Percentiles rank a stretch among this genome's conserved stretches.
Evolutionary conservation across 2,329 filamentous ascomycete genomes (phyloP).

Genomic region (Penicillium sp.): DNA sequence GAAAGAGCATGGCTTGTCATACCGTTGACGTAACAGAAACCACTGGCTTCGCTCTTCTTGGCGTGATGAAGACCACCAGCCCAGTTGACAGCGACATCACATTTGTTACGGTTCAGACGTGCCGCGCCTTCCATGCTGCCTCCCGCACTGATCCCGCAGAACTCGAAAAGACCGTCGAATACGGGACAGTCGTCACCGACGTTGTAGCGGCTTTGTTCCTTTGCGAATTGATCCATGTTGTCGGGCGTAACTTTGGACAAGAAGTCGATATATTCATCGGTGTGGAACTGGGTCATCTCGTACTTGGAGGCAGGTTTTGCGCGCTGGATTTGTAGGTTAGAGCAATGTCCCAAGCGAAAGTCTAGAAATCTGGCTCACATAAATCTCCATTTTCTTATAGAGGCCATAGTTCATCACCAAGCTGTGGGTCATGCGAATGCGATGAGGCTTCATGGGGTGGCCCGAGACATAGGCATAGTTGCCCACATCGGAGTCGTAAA

Average conservation of each 20-base stretch:
- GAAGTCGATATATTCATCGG: conserved; percentile 70
- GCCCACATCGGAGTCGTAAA: conserved; percentile 96
- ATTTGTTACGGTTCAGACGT: conserved; percentile 64
- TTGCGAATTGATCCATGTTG: conserved; percentile 91
- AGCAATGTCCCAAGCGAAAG: neutral
- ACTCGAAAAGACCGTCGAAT: conserved; percentile 67
- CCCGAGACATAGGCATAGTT: conserved; percentile 90
- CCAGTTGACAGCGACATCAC: conserved; percentile 74
- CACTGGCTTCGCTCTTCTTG: conserved; percentile 89
- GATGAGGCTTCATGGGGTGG: conserved; percentile 65
- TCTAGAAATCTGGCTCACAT: conserved; percentile 46
- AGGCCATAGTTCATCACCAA: conserved; percentile 69
- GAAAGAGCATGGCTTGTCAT: conserved; percentile 8
- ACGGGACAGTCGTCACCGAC: conserved; percentile 63
- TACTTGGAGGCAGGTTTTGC: conserved; percentile 72
- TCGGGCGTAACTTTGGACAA: conserved; percentile 88
- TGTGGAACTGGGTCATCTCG: conserved; percentile 71
- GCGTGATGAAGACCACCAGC: conserved; percentile 94
- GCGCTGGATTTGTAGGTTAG: conserved; percentile 51
- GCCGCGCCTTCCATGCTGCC: conserved; percentile 68
- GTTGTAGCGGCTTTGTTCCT: conserved; percentile 80
- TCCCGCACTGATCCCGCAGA: conserved; percentile 66
- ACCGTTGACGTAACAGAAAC: conserved; percentile 97
- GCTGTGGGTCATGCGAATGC: conserved; percentile 63
- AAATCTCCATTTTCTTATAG: conserved; percentile 72